phyloP scores from a whole-genome alignment of 805 yeast genomes.

The Suhomyces xylopsoci region DNA sequence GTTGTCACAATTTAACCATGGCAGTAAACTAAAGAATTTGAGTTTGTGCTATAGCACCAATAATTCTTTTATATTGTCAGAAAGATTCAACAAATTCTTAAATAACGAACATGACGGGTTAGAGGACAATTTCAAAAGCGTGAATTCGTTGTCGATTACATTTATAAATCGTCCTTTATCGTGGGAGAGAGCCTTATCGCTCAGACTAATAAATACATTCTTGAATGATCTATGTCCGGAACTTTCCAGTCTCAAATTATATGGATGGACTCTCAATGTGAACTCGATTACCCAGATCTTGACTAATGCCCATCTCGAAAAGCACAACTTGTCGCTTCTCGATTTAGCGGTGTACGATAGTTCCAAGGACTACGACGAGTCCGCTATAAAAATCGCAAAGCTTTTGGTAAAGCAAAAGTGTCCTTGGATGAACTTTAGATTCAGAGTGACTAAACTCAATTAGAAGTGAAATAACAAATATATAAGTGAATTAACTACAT shows the following conservation, averaged over 20 bases:
- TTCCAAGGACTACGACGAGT: neutral
- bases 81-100: constrained; percentile 33
- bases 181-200: constrained; percentile 2
- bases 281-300: neutral
- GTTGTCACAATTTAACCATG: constrained; percentile 32
- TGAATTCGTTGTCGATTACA: constrained; percentile 2
- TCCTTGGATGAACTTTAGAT: neutral
- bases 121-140: constrained; percentile 1
- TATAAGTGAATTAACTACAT: neutral
- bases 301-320: constrained; percentile 1
- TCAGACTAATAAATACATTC: neutral
- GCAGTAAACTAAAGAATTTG: constrained; percentile 20
- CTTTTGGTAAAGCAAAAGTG: neutral
- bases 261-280: constrained; percentile 23
- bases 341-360: constrained; percentile 10
- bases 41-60: constrained; percentile 23
- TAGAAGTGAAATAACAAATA: neutral
- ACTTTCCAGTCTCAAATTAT: constrained; percentile 13
- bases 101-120: neutral
- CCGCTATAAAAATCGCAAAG: neutral
- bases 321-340: constrained; percentile 6
- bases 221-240: constrained; percentile 10
- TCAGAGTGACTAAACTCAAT: neutral
- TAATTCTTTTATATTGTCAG: constrained; percentile 35
- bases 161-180: constrained; percentile 1